phyloP scores from a whole-genome alignment of 129 eudicot species.

The Artemisia argyi region DNA sequence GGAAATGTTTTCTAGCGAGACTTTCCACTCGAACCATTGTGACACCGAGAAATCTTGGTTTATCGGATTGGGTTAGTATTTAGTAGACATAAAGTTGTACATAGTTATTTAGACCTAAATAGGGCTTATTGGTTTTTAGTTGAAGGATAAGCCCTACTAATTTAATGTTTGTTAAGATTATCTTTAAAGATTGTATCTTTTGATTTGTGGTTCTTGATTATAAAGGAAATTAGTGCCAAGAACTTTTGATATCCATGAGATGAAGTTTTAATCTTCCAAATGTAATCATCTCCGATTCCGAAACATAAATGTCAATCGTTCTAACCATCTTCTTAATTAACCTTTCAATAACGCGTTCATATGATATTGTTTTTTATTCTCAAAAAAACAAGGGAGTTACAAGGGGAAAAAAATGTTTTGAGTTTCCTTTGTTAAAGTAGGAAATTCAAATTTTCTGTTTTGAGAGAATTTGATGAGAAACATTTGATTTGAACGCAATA shows the following conservation, averaged over 20 bases:
- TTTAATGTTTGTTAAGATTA: constrained; percentile 24
- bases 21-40: neutral
- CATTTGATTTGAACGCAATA: no score
- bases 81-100: constrained; percentile 14
- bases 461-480: no score
- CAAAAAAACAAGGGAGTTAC: no score
- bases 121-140: constrained; percentile 38
- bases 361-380: no score
- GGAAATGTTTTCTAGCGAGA: neutral
- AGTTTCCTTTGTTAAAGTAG: no score
- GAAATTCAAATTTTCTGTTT: no score
- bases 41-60: constrained; percentile 13
- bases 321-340: no score
- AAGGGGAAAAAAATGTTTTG: no score
- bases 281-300: neutral
- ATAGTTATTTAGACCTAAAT: constrained; percentile 13
- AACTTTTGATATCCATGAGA: neutral
- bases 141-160: constrained; percentile 40
- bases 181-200: constrained; percentile 19
- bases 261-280: neutral
- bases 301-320: no score
- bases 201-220: constrained; percentile 23
- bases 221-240: neutral
- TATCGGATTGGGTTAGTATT: constrained; percentile 1
- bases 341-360: no score